Evolutionary conservation across 768 basidiomycete species (phyloP), one percentile per base, ranked within the genome.

Genomic region (Auricularia heimuer): DNA sequence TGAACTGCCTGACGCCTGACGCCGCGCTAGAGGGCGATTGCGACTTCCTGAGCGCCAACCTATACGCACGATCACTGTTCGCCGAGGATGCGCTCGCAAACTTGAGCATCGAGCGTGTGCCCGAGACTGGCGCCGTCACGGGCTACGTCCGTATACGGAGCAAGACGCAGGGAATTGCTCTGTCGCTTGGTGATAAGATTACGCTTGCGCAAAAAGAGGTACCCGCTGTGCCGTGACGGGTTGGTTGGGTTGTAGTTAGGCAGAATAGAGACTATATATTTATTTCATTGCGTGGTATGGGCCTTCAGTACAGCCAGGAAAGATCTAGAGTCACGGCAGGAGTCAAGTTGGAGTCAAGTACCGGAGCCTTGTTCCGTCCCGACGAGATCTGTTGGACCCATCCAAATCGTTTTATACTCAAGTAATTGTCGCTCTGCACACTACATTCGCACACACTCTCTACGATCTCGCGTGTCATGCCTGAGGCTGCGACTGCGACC

Each of bases 61-160:
- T 66, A 60, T 42, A 64, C 44, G 39, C 61, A 62, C 62, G n/a
- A 60, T 24, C 51, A 24, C 56, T 60, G 24, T 34, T 68, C 93
- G 92, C 94, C 65, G 96, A 99, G 76, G 96, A 98, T 71, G 96
- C 96, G 0, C 77, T 99, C 34, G 96, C 96, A 61, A 99, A 99
- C 74, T 76, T 98, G 68, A 92, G 90, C 67, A 86, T 99, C 67
- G 96, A 99, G 73, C 83, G 89, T 70, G 87, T 89, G 54, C 24
- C 56, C 29, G 56, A 60, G 56, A 90, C 93, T 64, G 79, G 78
- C 64, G 83, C 81, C 4, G 88, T 98, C 65, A 87, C 87, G 14
- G 96, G 96, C 0, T 95, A 98, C 75, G 93, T 98, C 8, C 86
- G 96, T 62, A 98, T 98, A 72, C 85, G 96, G 65, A 94, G 92